phyloP scores from a whole-genome alignment of 2,329 filamentous ascomycete species.

The Fusarium continuum region DNA sequence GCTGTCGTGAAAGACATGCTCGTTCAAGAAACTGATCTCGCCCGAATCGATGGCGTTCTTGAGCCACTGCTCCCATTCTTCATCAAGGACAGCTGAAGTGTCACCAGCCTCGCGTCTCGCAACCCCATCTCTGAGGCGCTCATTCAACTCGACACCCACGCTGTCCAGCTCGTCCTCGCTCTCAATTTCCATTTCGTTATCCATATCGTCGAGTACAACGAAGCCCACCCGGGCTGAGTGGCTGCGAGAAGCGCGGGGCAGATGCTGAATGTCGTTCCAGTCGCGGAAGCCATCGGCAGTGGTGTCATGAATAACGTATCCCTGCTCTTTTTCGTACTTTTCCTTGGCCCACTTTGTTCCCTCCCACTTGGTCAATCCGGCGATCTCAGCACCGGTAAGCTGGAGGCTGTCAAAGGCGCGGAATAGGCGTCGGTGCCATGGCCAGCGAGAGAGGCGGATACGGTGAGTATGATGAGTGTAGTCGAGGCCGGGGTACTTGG shows the following conservation, averaged over 20 bases:
- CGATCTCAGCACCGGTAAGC: constrained; percentile 75
- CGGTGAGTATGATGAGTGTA: constrained; percentile 78
- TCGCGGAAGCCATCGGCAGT: constrained; percentile 73
- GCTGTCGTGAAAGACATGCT: constrained; percentile 49
- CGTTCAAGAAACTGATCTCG: constrained; percentile 58
- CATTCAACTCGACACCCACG: constrained; percentile 69
- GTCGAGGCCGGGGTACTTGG: constrained; percentile 83
- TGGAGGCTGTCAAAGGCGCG: constrained; percentile 76
- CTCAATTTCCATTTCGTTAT: constrained; percentile 58
- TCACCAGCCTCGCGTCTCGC: constrained; percentile 70
- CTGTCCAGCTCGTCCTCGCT: constrained; percentile 62
- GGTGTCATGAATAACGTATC: constrained; percentile 74
- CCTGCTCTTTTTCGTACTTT: constrained; percentile 79
- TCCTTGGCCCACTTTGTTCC: constrained; percentile 85
- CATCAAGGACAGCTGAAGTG: constrained; percentile 67
- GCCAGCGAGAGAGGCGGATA: constrained; percentile 79
- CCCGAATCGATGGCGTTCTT: constrained; percentile 75
- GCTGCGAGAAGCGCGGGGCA: constrained; percentile 25
- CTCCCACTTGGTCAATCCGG: constrained; percentile 80
- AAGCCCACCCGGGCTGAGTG: constrained; percentile 25
- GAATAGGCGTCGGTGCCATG: constrained; percentile 80
- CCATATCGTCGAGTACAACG: constrained; percentile 37
- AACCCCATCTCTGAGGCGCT: constrained; percentile 70
- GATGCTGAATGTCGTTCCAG: constrained; percentile 54
- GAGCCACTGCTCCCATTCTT: constrained; percentile 79